Percentiles rank a stretch among this genome's conserved stretches.
Conservation (phyloP, 1,139 yeast species). For the Candida gigantensis region DNA sequence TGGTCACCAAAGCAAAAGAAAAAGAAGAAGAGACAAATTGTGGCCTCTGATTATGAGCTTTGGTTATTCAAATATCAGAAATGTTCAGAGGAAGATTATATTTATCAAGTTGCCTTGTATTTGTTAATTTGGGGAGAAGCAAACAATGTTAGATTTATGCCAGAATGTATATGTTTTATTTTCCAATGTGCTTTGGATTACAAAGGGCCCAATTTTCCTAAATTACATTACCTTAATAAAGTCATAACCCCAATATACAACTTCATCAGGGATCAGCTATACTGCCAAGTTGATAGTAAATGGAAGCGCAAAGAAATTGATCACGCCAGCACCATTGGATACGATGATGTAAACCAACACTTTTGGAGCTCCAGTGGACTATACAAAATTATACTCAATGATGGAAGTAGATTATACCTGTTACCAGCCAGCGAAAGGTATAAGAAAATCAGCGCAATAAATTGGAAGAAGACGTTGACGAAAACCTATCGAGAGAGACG, state of each 20-base stretch:
- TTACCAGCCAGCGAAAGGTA: constrained; percentile 49
- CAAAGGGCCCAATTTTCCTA: constrained; percentile 12
- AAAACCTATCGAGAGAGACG: constrained; percentile 77
- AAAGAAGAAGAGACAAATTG: constrained; percentile 5
- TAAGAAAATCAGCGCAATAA: constrained; percentile 44
- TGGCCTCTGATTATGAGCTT: constrained; percentile 14
- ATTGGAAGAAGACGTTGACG: constrained; percentile 65
- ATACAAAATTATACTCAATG: constrained; percentile 43
- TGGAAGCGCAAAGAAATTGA: constrained; percentile 59
- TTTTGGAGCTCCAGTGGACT: constrained; percentile 79
- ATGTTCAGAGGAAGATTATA: constrained; percentile 29
- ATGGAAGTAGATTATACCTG: constrained; percentile 47
- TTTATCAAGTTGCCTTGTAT: constrained; percentile 35
- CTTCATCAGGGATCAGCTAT: constrained; percentile 46
- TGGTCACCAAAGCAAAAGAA: constrained; percentile 11
- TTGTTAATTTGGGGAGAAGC: constrained; percentile 48
- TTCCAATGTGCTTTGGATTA: constrained; percentile 34
- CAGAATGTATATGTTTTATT: constrained; percentile 44
- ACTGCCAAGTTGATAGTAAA: constrained; percentile 33
- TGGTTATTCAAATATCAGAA: constrained; percentile 21
- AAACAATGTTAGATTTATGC: constrained; percentile 43
- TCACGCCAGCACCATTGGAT: constrained; percentile 72
- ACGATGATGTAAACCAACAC: constrained; percentile 82
- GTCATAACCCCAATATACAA: constrained; percentile 50
- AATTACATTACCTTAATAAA: constrained; percentile 32